These are phyloP conservation scores for Cercospora sojina DNA, from an alignment of 2,329 filamentous ascomycete species.

Conservation along the genomic window DNA sequence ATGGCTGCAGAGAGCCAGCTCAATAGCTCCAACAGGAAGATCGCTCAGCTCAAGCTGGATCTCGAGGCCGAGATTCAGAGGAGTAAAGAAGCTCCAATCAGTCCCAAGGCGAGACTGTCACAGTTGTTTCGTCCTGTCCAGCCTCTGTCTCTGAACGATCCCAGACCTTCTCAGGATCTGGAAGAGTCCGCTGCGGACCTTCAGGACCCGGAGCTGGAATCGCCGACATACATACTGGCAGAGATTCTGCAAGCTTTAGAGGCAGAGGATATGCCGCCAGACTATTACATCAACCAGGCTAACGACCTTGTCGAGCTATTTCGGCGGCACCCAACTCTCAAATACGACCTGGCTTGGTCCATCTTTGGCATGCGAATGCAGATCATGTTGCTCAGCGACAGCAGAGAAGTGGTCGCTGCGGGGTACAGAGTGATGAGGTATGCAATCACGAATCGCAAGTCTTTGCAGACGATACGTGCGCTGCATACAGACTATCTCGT, in stretches of 20 bases:
- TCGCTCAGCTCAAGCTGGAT: constrained; percentile 59
- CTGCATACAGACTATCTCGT: constrained; percentile 92
- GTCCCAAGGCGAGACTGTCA: constrained; percentile 52
- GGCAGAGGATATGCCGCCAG: constrained; percentile 78
- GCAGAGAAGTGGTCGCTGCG: constrained; percentile 89
- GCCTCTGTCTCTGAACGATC: constrained; percentile 51
- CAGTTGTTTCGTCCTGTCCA: constrained; percentile 56
- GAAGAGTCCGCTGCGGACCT: constrained; percentile 55
- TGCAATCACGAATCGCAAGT: constrained; percentile 87
- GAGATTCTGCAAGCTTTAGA: constrained; percentile 91
- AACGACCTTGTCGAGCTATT: constrained; percentile 97
- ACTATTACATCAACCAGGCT: constrained; percentile 91
- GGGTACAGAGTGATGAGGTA: constrained; percentile 93
- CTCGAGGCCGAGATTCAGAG: constrained; percentile 61
- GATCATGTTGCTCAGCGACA: constrained; percentile 92
- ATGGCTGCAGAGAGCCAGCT: constrained; percentile 73
- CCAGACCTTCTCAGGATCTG: constrained; percentile 37
- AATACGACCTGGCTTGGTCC: constrained; percentile 95
- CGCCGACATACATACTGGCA: constrained; percentile 84
- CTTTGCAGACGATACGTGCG: constrained; percentile 80
- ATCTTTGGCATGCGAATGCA: constrained; percentile 93
- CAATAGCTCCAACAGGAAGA: constrained; percentile 76
- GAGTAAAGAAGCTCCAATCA: constrained; percentile 53
- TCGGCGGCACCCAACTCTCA: constrained; percentile 85
- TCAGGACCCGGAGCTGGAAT: constrained; percentile 70